Conservation (phyloP, 345 rosid genomes). For the Rhodamnia argentea region DNA sequence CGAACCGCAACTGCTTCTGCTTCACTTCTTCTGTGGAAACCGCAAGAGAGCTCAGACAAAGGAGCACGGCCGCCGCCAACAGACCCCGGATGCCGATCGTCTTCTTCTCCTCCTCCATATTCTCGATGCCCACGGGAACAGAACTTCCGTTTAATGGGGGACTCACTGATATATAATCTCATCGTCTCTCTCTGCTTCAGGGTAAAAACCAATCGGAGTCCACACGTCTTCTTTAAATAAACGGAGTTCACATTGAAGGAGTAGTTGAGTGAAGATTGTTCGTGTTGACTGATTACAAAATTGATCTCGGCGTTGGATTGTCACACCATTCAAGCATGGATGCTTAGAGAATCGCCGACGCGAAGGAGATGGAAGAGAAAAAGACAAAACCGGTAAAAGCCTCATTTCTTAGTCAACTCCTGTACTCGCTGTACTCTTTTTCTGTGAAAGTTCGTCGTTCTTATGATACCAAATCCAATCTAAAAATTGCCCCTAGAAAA, state of each 20-base stretch:
- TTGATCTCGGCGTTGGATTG: no score
- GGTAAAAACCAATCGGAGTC: neutral
- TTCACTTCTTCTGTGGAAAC: neutral
- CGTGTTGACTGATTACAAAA: no score
- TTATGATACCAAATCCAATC: no score
- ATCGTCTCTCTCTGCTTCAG: neutral
- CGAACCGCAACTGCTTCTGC: conserved; percentile 34
- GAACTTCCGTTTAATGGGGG: neutral
- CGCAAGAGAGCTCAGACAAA: neutral
- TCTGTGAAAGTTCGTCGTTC: no score
- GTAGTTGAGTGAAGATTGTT: neutral
- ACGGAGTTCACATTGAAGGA: neutral
- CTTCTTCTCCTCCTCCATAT: neutral
- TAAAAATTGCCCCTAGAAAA: no score
- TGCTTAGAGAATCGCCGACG: no score
- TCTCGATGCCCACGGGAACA: neutral
- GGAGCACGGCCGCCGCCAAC: neutral
- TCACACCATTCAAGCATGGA: no score
- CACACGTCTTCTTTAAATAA: neutral
- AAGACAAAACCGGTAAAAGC: neutral
- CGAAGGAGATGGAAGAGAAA: no score
- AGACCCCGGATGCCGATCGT: neutral
- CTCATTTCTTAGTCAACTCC: neutral
- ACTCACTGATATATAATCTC: neutral
- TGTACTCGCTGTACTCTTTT: neutral